Evolutionary conservation across 805 yeast genomes (phyloP), one percentile per base, ranked within the genome.

Genomic region (Cyberlindnera petersonii): DNA sequence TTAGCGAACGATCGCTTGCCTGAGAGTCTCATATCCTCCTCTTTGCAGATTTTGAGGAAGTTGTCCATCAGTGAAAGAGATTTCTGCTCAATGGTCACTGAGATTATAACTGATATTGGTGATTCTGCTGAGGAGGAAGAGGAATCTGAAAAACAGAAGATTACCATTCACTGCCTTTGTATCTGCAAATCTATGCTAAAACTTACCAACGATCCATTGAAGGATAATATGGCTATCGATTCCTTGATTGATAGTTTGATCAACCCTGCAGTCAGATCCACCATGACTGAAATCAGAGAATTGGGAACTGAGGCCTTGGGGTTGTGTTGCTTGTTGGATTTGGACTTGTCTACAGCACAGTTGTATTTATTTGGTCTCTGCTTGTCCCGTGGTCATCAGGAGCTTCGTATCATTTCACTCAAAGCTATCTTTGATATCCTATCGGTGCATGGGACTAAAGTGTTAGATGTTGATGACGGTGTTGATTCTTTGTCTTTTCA

Each of bases 81-180:
- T 64, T 89, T 89, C 56, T 75, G 86, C 19, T 77, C 85, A 26
- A 82, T 87, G 77, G 72, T 84, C 15, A 75, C 83, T n/a, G 97
- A 91, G 66, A 76, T 87, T 14, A 79, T 88, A 26, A 79, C 86
- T 29, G 97, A 89, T 66, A 69, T 89, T 35, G 75, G 86, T 56
- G 96, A 88, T 58, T 71, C 79, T 8, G 52, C 48, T 19, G 40
- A 54, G 35, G 49, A 46, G 9, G 46, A 48, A n/a, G 53, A 48
- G 1, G 59, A 46, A 13, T 56, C 53, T 6, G 66, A 35, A 40
- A 48, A 38, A 26, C 38, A 61, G 13, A 74, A 72, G 17, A 68
- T 75, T 17, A 60, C 78, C 17, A 56, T 75, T 5, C 80, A 81
- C 34, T 82, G 94, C 60, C 67, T 91, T 32, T 65, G 74, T 0